These are phyloP conservation scores for Rhodocollybia butyracea DNA, from an alignment of 768 basidiomycete genomes.

Conservation along the genomic window DNA sequence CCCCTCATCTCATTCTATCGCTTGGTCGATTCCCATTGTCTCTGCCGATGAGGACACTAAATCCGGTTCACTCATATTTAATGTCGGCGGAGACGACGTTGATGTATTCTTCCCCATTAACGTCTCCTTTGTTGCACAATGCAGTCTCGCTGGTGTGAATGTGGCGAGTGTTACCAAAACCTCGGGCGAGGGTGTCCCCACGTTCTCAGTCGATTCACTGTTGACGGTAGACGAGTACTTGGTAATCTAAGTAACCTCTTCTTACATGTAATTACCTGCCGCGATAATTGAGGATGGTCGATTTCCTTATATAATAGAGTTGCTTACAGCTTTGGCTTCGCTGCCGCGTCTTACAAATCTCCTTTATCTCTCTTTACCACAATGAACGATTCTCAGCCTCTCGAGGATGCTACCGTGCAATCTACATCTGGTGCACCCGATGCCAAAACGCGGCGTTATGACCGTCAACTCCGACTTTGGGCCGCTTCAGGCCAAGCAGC, in stretches of 20 bases:
- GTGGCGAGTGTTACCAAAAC: slow-evolving; percentile 58
- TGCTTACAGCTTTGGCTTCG: no score
- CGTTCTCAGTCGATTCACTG: slow-evolving; percentile 54
- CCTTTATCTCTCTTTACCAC: no score
- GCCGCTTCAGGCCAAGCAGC: neutral
- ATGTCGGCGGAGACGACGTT: slow-evolving; percentile 77
- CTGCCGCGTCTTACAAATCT: no score
- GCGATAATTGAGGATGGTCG: no score
- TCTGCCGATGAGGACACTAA: slow-evolving; percentile 51
- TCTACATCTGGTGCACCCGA: slow-evolving; percentile 63
- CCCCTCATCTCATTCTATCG: slow-evolving; percentile 72
- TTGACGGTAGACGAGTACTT: slow-evolving; percentile 54
- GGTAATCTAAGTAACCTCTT: slow-evolving; percentile 38
- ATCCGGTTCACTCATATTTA: slow-evolving; percentile 90
- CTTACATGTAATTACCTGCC: no score
- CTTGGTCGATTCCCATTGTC: slow-evolving; percentile 80
- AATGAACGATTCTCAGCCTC: slow-evolving; percentile 41
- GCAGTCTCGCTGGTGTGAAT: slow-evolving; percentile 75
- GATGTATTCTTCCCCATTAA: slow-evolving; percentile 91
- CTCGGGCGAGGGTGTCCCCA: slow-evolving; percentile 34
- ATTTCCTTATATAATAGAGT: no score
- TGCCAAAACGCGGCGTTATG: slow-evolving; percentile 86
- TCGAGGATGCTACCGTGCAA: slow-evolving; percentile 38
- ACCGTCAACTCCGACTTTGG: slow-evolving; percentile 85
- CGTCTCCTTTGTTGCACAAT: slow-evolving; percentile 76